phyloP scores from a whole-genome alignment of 1,284 basidiomycete genomes.

The Phlebopus sp. region DNA sequence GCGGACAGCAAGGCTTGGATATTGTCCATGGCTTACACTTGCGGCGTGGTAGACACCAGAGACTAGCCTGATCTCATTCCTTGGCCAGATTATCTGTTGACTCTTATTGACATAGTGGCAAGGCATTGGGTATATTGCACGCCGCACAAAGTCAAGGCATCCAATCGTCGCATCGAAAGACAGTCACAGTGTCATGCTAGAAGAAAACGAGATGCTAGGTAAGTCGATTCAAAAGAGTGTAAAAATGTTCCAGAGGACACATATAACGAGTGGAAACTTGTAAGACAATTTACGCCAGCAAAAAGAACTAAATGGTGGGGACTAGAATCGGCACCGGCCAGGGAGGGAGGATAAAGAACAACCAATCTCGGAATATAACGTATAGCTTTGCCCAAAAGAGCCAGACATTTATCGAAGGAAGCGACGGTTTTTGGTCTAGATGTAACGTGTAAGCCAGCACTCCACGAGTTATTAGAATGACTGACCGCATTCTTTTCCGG shows the following conservation, averaged over 20 bases:
- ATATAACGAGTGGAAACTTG: constrained; percentile 34
- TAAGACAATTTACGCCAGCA: constrained; percentile 34
- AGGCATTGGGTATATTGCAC: constrained; percentile 38
- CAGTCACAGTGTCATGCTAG: constrained; percentile 48
- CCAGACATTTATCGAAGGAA: constrained; percentile 32
- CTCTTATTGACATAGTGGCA: constrained; percentile 35
- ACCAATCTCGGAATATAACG: constrained; percentile 27
- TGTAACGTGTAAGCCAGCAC: constrained; percentile 3
- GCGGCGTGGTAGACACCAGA: not conserved
- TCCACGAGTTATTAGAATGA: constrained; percentile 14
- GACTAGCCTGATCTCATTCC: not conserved
- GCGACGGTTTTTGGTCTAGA: constrained; percentile 35
- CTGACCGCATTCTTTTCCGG: constrained; percentile 85
- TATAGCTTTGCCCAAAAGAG: constrained; percentile 14
- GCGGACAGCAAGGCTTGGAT: constrained; percentile 71
- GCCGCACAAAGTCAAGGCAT: constrained; percentile 23
- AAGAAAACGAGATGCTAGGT: constrained; percentile 43
- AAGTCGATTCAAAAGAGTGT: constrained; percentile 58
- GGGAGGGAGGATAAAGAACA: constrained; percentile 29
- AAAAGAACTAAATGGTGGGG: constrained; percentile 32
- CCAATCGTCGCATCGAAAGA: constrained; percentile 35
- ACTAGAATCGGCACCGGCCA: constrained; percentile 39
- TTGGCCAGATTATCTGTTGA: constrained; percentile 29
- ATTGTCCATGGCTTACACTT: constrained; percentile 48
- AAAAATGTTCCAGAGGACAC: constrained; percentile 40